Conservation (phyloP, 208 protist species). For the Acanthamoeba healyi region DNA sequence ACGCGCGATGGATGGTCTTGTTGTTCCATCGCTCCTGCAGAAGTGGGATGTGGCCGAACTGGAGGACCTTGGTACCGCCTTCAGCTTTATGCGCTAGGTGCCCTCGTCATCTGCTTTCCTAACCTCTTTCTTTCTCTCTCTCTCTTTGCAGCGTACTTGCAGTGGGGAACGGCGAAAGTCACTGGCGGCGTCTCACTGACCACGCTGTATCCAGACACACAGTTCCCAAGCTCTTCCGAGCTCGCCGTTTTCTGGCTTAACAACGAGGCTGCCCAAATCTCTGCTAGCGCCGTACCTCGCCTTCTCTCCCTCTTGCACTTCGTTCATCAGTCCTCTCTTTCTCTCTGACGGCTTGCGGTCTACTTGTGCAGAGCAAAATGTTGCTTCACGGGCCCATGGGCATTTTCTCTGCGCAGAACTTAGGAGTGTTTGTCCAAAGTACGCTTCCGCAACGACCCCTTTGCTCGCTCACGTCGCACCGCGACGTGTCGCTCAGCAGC, state of each 20-base stretch:
- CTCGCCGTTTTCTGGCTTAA: neutral
- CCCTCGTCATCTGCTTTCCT: neutral
- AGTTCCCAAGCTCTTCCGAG: constrained; percentile 18
- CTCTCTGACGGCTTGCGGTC: neutral
- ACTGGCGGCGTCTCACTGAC: constrained; percentile 52
- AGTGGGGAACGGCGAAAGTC: constrained; percentile 25
- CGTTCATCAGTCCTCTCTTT: neutral
- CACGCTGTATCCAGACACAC: neutral
- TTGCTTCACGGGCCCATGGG: constrained; percentile 13
- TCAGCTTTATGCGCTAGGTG: neutral
- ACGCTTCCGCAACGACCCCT: neutral
- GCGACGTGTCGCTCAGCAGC: neutral
- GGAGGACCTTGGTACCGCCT: neutral
- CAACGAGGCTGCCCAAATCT: neutral
- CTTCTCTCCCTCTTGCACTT: neutral
- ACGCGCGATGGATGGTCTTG: neutral
- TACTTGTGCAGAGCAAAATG: constrained; percentile 29
- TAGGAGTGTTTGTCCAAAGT: neutral
- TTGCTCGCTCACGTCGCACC: neutral
- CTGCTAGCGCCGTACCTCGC: neutral
- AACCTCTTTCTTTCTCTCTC: neutral
- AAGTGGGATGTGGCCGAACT: constrained; percentile 44
- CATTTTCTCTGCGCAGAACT: neutral
- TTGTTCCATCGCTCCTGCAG: neutral
- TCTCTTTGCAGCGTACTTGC: constrained; percentile 45